Percentiles rank a stretch among this genome's conserved stretches.
phyloP scores from a whole-genome alignment of 169 alveolate species.

The Plasmodium adleri region DNA sequence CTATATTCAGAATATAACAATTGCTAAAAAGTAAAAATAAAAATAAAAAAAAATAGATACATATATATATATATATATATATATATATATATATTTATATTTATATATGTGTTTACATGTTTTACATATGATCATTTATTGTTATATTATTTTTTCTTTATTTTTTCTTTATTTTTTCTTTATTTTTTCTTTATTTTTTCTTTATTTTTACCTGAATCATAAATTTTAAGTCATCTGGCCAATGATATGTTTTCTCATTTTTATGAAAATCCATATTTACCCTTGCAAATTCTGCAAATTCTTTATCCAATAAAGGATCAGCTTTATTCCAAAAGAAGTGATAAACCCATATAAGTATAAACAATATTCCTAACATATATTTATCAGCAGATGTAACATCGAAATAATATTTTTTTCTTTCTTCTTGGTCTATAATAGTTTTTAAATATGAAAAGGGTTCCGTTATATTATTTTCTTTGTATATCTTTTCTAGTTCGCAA shows the following conservation, averaged over 20 bases:
- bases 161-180: neutral
- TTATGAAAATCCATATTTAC: constrained; percentile 44
- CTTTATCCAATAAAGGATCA: constrained; percentile 82
- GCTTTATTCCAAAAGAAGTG: constrained; percentile 86
- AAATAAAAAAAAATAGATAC: neutral
- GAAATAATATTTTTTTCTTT: constrained; percentile 80
- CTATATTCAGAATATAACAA: constrained; percentile 27
- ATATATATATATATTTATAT: neutral
- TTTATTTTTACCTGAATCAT: constrained; percentile 21
- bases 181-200: neutral
- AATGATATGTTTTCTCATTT: constrained; percentile 35
- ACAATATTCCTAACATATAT: constrained; percentile 71
- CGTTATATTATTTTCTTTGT: constrained; percentile 51
- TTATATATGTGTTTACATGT: too few relatives aligned
- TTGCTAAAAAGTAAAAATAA: constrained; percentile 14
- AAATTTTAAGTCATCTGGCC: constrained; percentile 44
- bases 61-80: neutral
- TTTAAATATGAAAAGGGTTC: constrained; percentile 14
- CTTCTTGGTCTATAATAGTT: constrained; percentile 41
- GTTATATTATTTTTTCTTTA: neutral
- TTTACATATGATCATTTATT: neutral
- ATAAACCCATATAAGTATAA: constrained; percentile 87
- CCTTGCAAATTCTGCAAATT: constrained; percentile 51
- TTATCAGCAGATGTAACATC: constrained; percentile 85
- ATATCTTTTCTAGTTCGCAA: constrained; percentile 79